A percentile compares a stretch with the other conserved stretches of the same genome.
Evolutionary conservation across 441 rosid genomes (phyloP).

Genomic region (Melastoma candidum): DNA sequence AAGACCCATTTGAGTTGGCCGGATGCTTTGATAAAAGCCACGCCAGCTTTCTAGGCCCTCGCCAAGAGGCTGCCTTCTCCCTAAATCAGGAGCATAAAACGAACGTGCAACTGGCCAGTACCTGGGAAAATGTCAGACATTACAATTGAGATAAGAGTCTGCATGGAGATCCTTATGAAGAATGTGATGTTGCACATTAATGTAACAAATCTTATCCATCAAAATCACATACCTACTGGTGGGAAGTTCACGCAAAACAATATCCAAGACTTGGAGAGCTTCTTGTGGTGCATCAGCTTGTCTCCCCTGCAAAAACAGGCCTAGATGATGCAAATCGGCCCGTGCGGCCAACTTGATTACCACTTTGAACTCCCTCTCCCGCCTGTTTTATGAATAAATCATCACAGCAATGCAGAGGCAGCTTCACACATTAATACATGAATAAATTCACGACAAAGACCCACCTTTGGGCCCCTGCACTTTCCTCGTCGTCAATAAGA

Average conservation of each 20-base stretch:
- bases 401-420: slow-evolving; percentile 1
- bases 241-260: slow-evolving; percentile 30
- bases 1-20: slow-evolving; percentile 48
- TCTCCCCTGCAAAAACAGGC: slow-evolving; percentile 30
- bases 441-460: not conserved
- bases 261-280: slow-evolving; percentile 32
- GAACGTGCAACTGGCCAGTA: slow-evolving; percentile 32
- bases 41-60: slow-evolving; percentile 43
- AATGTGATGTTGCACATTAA: too few species aligned
- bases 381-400: slow-evolving; percentile 9
- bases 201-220: not conserved
- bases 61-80: slow-evolving; percentile 25
- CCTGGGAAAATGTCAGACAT: slow-evolving; percentile 14
- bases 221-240: slow-evolving; percentile 23
- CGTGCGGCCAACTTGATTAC: slow-evolving; percentile 30
- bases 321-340: slow-evolving; percentile 27
- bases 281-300: slow-evolving; percentile 38
- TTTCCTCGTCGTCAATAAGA: slow-evolving; percentile 25
- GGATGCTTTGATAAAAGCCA: slow-evolving; percentile 47
- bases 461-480: slow-evolving; percentile 23
- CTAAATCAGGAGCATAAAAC: slow-evolving; percentile 30
- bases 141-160: too few species aligned
- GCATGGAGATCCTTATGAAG: not conserved
- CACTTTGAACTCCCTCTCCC: slow-evolving; percentile 31
- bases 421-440: not conserved